These are phyloP conservation scores for Rhynchospora tenuis DNA, from an alignment of 176 grass and related monocot species.

Conservation along the genomic window DNA sequence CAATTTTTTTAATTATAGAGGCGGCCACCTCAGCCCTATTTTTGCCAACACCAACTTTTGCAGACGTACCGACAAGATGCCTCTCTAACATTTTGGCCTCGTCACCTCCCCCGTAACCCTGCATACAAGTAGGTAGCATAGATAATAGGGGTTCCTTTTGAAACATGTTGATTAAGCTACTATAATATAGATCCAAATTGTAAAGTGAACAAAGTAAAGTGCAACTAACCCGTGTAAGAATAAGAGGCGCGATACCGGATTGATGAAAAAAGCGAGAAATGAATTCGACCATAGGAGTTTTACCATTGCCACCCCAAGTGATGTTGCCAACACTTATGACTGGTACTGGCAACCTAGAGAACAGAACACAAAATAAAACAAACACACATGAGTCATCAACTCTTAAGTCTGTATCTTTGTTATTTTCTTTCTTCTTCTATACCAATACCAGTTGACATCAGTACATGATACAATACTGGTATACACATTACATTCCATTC, in stretches of 20 bases:
- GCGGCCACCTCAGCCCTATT: constrained; percentile 51
- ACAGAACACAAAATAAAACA: constrained; percentile 4
- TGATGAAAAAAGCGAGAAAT: constrained; percentile 40
- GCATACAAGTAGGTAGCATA: background rate
- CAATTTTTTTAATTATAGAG: constrained; percentile 48
- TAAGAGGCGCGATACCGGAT: constrained; percentile 36
- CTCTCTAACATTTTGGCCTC: constrained; percentile 68
- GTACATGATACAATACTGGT: too few species aligned
- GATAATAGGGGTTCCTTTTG: background rate
- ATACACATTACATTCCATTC: too few species aligned
- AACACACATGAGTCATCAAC: too few species aligned
- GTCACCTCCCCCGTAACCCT: constrained; percentile 75
- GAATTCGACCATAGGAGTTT: constrained; percentile 85
- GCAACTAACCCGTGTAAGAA: constrained; percentile 61
- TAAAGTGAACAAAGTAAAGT: background rate
- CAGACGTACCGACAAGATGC: constrained; percentile 42
- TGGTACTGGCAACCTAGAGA: constrained; percentile 46
- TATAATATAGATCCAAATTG: background rate
- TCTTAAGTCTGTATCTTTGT: too few species aligned
- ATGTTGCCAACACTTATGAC: constrained; percentile 81
- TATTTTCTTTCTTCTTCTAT: background rate
- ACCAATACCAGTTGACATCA: background rate
- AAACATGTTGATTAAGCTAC: background rate
- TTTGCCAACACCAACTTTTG: constrained; percentile 58
- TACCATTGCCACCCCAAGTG: constrained; percentile 79